Percentiles rank a stretch among this genome's conserved stretches.
phyloP scores from a whole-genome alignment of 1,139 yeast genomes.

The Geotrichum siamense region DNA sequence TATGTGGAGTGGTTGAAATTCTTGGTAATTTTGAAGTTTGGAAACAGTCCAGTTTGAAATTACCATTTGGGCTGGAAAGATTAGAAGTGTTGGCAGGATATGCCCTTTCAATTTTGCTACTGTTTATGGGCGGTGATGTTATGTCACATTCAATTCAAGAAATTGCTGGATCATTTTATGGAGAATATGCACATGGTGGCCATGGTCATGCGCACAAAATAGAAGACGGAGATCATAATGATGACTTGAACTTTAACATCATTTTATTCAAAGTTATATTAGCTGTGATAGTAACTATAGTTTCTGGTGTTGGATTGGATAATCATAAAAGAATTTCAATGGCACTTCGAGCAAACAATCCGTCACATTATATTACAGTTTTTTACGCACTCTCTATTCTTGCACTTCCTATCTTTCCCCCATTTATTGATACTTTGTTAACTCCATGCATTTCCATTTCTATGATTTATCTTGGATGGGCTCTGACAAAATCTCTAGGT shows the following conservation, averaged over 20 bases:
- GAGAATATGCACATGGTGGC: slow-evolving; percentile 32
- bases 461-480: slow-evolving; percentile 40
- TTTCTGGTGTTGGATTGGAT: slow-evolving; percentile 33
- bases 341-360: slow-evolving; percentile 41
- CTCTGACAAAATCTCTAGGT: slow-evolving; percentile 37
- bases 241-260: slow-evolving; percentile 21
- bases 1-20: slow-evolving; percentile 65
- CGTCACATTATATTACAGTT: slow-evolving; percentile 58
- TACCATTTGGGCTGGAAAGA: slow-evolving; percentile 88
- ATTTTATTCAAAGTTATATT: slow-evolving; percentile 30
- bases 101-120: slow-evolving; percentile 73
- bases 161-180: slow-evolving; percentile 47
- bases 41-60: slow-evolving; percentile 73
- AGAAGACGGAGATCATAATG: slow-evolving; percentile 31
- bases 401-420: slow-evolving; percentile 29
- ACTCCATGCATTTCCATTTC: slow-evolving; percentile 37
- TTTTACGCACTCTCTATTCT: slow-evolving; percentile 42
- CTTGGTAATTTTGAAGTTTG: slow-evolving; percentile 89
- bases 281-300: slow-evolving; percentile 32
- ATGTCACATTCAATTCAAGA: slow-evolving; percentile 81
- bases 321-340: slow-evolving; percentile 32
- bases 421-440: slow-evolving; percentile 29
- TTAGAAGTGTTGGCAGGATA: slow-evolving; percentile 82
- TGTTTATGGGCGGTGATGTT: slow-evolving; percentile 87
- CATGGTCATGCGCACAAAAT: slow-evolving; percentile 47